phyloP scores from a whole-genome alignment of 805 yeast genomes.

The Kuraishia borneana region DNA sequence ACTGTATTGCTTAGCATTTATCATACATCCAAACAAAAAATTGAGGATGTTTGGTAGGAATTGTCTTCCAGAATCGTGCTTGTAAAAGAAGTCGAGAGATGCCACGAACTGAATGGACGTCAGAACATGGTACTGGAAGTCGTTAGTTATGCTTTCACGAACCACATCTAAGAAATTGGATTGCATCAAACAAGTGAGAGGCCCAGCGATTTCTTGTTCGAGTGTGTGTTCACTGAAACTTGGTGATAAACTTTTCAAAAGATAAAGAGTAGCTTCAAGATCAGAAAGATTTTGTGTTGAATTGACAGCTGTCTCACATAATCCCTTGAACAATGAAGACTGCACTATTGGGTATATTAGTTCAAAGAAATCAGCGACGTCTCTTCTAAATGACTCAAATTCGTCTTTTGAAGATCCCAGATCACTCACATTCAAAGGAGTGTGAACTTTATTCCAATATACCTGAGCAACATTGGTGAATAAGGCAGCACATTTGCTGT shows the following conservation, averaged over 20 bases:
- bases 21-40: constrained; percentile 27
- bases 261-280: constrained; percentile 52
- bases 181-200: constrained; percentile 16
- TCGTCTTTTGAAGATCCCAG: constrained; percentile 32
- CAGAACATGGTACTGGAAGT: constrained; percentile 21
- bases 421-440: constrained; percentile 23
- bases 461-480: constrained; percentile 43
- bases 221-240: constrained; percentile 30
- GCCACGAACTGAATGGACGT: constrained; percentile 50
- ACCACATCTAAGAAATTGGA: constrained; percentile 10
- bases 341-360: constrained; percentile 59
- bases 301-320: constrained; percentile 18
- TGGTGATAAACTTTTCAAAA: constrained; percentile 44
- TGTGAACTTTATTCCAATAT: constrained; percentile 60
- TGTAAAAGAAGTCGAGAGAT: constrained; percentile 49
- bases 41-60: constrained; percentile 42
- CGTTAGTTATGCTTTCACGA: neutral
- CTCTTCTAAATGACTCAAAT: constrained; percentile 58
- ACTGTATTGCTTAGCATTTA: constrained; percentile 15
- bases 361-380: constrained; percentile 70
- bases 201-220: constrained; percentile 9
- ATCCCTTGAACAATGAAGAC: constrained; percentile 29
- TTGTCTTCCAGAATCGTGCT: constrained; percentile 26
- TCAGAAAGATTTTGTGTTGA: constrained; percentile 21
- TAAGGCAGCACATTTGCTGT: constrained; percentile 22